phyloP scores from a whole-genome alignment of 768 basidiomycete genomes.

The Leccinum incarnatum region DNA sequence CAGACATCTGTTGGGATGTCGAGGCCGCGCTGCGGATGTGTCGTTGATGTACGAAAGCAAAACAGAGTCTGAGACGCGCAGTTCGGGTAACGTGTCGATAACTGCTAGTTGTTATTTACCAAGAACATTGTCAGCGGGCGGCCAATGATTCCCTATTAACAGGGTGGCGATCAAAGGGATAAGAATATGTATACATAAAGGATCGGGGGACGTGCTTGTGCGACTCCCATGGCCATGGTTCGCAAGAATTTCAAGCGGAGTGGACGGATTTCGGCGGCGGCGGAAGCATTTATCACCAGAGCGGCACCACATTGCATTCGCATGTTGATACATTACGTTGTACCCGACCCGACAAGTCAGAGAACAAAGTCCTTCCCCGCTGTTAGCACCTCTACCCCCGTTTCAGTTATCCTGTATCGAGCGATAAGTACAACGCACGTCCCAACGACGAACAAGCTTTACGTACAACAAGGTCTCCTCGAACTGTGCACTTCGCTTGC shows the following conservation, averaged over 20 bases:
- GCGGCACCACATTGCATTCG: slow-evolving; percentile 19
- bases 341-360: slow-evolving; percentile 17
- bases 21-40: slow-evolving; percentile 10
- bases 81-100: slow-evolving; percentile 26
- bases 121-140: slow-evolving; percentile 25
- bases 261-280: slow-evolving; percentile 9
- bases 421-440: slow-evolving; percentile 15
- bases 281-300: slow-evolving; percentile 15
- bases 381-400: slow-evolving; percentile 85
- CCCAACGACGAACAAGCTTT: slow-evolving; percentile 1
- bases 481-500: slow-evolving; percentile 91
- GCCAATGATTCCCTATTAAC: slow-evolving; percentile 26
- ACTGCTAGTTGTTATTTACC: slow-evolving; percentile 29
- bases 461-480: slow-evolving; percentile 94
- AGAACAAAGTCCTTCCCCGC: slow-evolving; percentile 40
- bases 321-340: slow-evolving; percentile 19
- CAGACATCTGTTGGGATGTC: slow-evolving; percentile 21
- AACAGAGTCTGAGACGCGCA: slow-evolving; percentile 17
- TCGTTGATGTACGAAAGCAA: slow-evolving; percentile 27
- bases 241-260: slow-evolving; percentile 22
- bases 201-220: slow-evolving; percentile 21
- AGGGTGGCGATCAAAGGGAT: slow-evolving; percentile 25
- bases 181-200: slow-evolving; percentile 34
- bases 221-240: slow-evolving; percentile 15
- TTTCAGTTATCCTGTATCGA: slow-evolving; percentile 76